Base-by-base conservation (phyloP, 148 eudicot genomes). In the Vaccinium darrowii region DNA sequence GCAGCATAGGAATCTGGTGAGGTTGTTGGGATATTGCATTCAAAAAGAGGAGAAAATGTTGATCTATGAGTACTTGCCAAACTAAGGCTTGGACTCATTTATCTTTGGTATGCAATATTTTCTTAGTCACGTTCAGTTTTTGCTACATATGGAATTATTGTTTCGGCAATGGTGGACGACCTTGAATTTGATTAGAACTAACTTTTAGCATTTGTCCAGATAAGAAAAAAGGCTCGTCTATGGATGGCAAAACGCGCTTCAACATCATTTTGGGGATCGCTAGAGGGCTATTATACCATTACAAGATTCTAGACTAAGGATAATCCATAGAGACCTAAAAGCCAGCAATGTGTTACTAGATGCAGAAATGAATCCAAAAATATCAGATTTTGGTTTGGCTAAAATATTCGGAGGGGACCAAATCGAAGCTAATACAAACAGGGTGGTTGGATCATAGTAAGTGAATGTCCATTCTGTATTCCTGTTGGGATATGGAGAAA, bases 21-120 rank as follows among this genome's bases (percentile, higher is more conserved):
- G 73, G 73, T 27, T 67, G 15, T 67, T 67, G 39, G 73, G 36
- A 67, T 67, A 27, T 67, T 67, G 39, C 73, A 27, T 67, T 11
- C 5, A 25, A 11, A 27, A 27, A 4, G 73, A 67, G 30, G 73
- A 67, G 36, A 67, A 27, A 12, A 23, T 76, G 49, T 8, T 9
- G 6, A 86, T 91, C 81, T 92, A 91, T 39, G 93, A 92, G 81
- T 91, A 86, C 85, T 53, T 92, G 87, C 91, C 92, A 27, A 91
- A 92, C 88, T 89, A 84, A 85, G 86, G 95, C 88, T 89, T 92
- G 90, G 95, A 92, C 81, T 71, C 62, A 4, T 82, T 90, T 57
- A 90, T 92, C 72, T 92, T 91, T 82, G 88, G 95, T 91, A 72
- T 81, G 92, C 23, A 18, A 2, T 57, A 7, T 21, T 76, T 76